Evolutionary conservation across 805 yeast species (phyloP).

Genomic region (Teunomyces barrocoloradensis): DNA sequence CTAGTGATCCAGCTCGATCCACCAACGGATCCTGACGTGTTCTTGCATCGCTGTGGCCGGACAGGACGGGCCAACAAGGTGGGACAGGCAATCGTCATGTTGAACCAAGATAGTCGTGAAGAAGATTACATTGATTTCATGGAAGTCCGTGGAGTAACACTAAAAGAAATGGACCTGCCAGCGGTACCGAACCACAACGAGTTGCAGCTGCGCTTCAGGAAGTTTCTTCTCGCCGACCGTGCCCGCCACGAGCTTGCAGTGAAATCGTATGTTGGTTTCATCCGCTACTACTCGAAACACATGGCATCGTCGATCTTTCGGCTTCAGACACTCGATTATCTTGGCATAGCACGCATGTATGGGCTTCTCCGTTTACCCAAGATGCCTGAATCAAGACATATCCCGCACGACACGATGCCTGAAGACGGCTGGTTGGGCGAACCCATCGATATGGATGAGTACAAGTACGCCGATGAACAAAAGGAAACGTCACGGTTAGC

Average conservation of each 20-base stretch:
- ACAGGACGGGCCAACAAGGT: slow-evolving; percentile 88
- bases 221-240: slow-evolving; percentile 71
- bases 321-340: slow-evolving; percentile 63
- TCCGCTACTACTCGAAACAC: slow-evolving; percentile 84
- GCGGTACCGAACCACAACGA: slow-evolving; percentile 21
- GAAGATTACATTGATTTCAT: slow-evolving; percentile 78
- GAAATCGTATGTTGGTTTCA: slow-evolving; percentile 76
- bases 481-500: slow-evolving; percentile 63
- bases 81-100: slow-evolving; percentile 76
- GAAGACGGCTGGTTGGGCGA: slow-evolving; percentile 74
- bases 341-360: slow-evolving; percentile 69
- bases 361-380: slow-evolving; percentile 83
- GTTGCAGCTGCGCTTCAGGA: slow-evolving; percentile 24
- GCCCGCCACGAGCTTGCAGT: slow-evolving; percentile 80
- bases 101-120: slow-evolving; percentile 71
- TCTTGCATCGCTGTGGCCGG: slow-evolving; percentile 91
- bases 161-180: slow-evolving; percentile 41
- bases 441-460: slow-evolving; percentile 64
- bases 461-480: slow-evolving; percentile 58
- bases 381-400: slow-evolving; percentile 82
- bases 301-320: slow-evolving; percentile 86
- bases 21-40: slow-evolving; percentile 89
- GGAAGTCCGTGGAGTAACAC: slow-evolving; percentile 59
- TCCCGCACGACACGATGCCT: slow-evolving; percentile 49
- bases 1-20: slow-evolving; percentile 92